Evolutionary conservation across 2,329 filamentous ascomycete genomes (phyloP), one percentile per base, ranked within the genome.

Genomic region (Fusarium sp.): DNA sequence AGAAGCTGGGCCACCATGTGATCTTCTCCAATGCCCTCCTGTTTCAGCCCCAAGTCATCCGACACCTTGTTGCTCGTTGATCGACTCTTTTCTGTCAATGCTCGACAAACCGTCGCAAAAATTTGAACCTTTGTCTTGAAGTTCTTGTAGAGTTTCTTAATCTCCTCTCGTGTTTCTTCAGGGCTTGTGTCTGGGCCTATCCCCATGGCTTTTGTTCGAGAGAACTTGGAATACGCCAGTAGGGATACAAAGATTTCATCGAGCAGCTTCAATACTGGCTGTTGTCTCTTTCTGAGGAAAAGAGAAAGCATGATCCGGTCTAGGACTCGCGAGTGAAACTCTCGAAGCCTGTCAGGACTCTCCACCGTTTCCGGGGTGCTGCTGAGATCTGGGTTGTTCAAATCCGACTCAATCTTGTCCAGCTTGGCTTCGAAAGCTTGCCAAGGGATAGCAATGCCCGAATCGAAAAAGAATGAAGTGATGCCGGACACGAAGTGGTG

Each of bases 401-500:
- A 83, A 20, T 86, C 85, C 2, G 77, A 78, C 80, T 96, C 89
- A 16, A 96, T 86, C 10, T 84, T 85, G 29, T 90, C 85, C 0
- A 98, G 84, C 73, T 90, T 92, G 0, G 79, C 79, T 57, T 93
- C 89, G 69, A 98, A 96, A 0, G 85, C 84, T 24, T 84, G 84
- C 95, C 96, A 98, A 0, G 92, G 90, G 17, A 88, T 86, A 9
- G 88, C 88, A 59, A 98, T 91, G 2, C 92, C 95, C 1, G 91
- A 89, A 66, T 96, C 93, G 71, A 97, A 92, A 76, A 95, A 93
- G 78, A 98, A 96, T 1, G 91, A 89, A 42, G 91, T 89, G 1
- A 98, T 82, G 11, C 89, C 89, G 1, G 89, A 87, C 27, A 97
- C 87, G 73, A 98, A 95, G 80, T 96, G 92, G 62, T 94, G 91